Evolutionary conservation across 2,329 filamentous ascomycete species (phyloP).

Genomic region (Fusarium xylarioides): DNA sequence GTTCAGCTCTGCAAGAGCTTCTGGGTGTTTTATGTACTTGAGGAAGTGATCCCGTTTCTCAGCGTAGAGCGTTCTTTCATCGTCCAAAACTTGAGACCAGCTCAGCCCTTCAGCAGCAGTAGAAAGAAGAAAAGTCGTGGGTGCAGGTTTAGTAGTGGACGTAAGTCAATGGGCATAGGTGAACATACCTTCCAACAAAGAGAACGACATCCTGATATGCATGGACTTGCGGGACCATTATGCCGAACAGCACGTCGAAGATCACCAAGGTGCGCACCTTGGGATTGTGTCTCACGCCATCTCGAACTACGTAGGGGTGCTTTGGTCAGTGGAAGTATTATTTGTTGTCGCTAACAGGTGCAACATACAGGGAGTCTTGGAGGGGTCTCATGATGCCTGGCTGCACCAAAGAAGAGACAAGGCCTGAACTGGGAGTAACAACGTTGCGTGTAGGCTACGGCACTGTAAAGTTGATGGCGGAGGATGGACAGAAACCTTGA

Average conservation of each 20-base stretch:
- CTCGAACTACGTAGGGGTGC: slow-evolving; percentile 59
- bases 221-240: slow-evolving; percentile 68
- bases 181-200: slow-evolving; percentile 86
- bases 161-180: background rate
- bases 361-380: slow-evolving; percentile 51
- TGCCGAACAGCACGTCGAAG: slow-evolving; percentile 71
- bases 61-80: slow-evolving; percentile 78
- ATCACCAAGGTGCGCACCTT: slow-evolving; percentile 66
- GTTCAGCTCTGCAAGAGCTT: slow-evolving; percentile 75
- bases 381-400: slow-evolving; percentile 48
- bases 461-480: slow-evolving; percentile 22
- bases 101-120: slow-evolving; percentile 68
- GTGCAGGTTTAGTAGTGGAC: slow-evolving; percentile 19
- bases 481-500: slow-evolving; percentile 24
- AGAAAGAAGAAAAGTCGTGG: slow-evolving; percentile 82
- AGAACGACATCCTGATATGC: slow-evolving; percentile 79
- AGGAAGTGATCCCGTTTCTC: slow-evolving; percentile 79
- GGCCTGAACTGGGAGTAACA: background rate
- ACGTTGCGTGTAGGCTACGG: background rate
- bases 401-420: background rate
- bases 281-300: slow-evolving; percentile 72
- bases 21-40: slow-evolving; percentile 83
- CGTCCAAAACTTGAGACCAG: slow-evolving; percentile 74
- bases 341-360: slow-evolving; percentile 1
- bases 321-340: slow-evolving; percentile 36